Percentiles rank a stretch among this genome's conserved stretches.
These are phyloP conservation scores for Sugiyamaella sp. DNA, from an alignment of 1,139 yeast species.

Conservation along the genomic window DNA sequence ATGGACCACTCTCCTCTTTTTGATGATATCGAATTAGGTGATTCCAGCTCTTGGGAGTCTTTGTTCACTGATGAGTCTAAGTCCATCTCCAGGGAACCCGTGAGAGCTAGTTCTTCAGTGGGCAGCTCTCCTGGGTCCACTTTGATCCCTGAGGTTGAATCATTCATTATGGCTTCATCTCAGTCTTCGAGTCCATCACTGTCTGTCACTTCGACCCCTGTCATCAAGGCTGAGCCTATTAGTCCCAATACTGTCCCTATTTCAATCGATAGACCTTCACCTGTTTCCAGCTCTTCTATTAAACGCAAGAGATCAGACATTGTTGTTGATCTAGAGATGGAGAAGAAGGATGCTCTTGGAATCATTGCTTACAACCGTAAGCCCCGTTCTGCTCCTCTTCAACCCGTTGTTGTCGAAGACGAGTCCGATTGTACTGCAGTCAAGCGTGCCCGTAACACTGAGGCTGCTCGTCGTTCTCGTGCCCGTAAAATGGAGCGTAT, in stretches of 20 bases:
- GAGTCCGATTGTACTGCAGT: constrained; percentile 62
- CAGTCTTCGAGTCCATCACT: background rate
- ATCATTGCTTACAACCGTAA: constrained; percentile 46
- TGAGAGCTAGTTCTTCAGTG: constrained; percentile 4
- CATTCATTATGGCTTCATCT: background rate
- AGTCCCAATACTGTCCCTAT: constrained; percentile 19
- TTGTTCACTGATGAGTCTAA: constrained; percentile 33
- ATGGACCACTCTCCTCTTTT: constrained; percentile 43
- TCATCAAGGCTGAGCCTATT: constrained; percentile 13
- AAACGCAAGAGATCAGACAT: constrained; percentile 22
- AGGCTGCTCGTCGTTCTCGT: constrained; percentile 95
- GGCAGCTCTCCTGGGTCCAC: background rate
- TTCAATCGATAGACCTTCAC: constrained; percentile 12
- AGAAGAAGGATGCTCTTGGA: constrained; percentile 45
- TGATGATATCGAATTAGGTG: constrained; percentile 40
- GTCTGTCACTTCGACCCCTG: background rate
- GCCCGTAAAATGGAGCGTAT: constrained; percentile 95
- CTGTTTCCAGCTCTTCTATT: constrained; percentile 11
- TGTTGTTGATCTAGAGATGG: constrained; percentile 22
- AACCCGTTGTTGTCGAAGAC: constrained; percentile 61
- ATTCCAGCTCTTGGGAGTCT: constrained; percentile 41
- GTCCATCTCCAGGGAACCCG: constrained; percentile 11
- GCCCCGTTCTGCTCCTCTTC: constrained; percentile 50
- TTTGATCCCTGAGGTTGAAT: constrained; percentile 1
- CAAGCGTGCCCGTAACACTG: constrained; percentile 95